Evolutionary conservation across 768 basidiomycete genomes (phyloP), one percentile per base, ranked within the genome.

Genomic region (Trametes gibbosa): DNA sequence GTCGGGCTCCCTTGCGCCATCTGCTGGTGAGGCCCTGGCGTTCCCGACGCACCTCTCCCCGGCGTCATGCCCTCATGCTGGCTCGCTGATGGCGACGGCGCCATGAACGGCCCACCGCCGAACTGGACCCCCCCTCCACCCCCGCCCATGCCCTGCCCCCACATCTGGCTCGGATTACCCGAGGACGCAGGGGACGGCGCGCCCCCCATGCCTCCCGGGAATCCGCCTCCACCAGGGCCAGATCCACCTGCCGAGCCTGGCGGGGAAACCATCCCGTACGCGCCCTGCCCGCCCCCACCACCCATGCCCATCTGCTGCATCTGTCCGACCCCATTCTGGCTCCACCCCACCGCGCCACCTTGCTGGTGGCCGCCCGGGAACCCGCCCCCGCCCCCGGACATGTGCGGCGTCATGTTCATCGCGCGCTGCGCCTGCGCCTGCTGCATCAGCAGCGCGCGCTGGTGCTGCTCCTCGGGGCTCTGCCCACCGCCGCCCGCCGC

Each of bases 21-120:
- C 58, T 75, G 76, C 62, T 79, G 79, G 14, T 69, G 76, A 61
- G 64, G 65, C 47, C 49, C 65, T 9, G 83, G 78, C 43, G 84
- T 85, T 46, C 71, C 75, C 34, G 80, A 77, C 79, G 84, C 76
- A 63, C 81, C 77, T 56, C 82, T 77, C 39, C 50, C 55, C 48
- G 77, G 72, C 32, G 56, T 56, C 61, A 62, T 57, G 32, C 42
- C 53, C 19, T 61, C 58, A 27, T 64, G 65, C 49, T 64, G 66
- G 52, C 64, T 62, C 41, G 59, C 63, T 16, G 56, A 53, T 27
- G 66, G 66, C 39, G 68, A 69, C 40, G 57, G 56, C 24, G 66
- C 58, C 53, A 58, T 62, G 61, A 65, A 69, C 50, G 63, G 59
- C 25, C 64, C 66, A 13, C 59, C 50, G 12, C 50, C 50, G 23